Conservation (phyloP, 176 grass and related monocot genomes). For the Elaeis guineensis region DNA sequence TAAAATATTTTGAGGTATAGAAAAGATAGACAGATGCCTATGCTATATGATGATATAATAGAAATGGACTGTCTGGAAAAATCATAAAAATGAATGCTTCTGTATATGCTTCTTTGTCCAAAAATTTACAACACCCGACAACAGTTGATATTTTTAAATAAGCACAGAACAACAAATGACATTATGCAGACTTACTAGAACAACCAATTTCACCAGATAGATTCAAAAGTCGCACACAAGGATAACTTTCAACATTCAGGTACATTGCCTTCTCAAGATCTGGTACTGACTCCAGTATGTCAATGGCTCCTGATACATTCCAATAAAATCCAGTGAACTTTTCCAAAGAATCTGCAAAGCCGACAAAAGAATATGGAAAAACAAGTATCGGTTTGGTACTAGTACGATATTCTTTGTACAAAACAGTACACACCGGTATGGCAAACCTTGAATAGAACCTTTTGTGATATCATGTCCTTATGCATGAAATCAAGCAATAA, state of each 20-base stretch:
- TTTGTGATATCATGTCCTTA: too few relatives aligned
- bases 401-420: neutral
- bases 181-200: slow-evolving; percentile 64
- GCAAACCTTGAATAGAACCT: neutral
- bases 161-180: neutral
- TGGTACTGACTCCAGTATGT: slow-evolving; percentile 72
- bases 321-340: neutral
- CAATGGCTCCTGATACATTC: slow-evolving; percentile 34
- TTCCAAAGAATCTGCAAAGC: neutral
- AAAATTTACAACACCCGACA: too few relatives aligned
- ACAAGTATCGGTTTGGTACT: neutral
- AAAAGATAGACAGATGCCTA: too few relatives aligned
- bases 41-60: too few relatives aligned
- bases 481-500: too few relatives aligned
- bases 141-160: neutral
- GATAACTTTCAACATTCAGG: slow-evolving; percentile 66
- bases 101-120: too few relatives aligned
- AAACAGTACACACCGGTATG: neutral
- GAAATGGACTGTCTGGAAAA: too few relatives aligned
- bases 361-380: neutral
- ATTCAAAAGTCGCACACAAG: slow-evolving; percentile 88
- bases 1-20: too few relatives aligned
- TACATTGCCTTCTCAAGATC: slow-evolving; percentile 96
- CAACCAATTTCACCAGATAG: slow-evolving; percentile 88
- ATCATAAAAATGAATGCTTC: too few relatives aligned